Base-by-base conservation (phyloP, 2,329 filamentous ascomycete genomes). In the Albophoma yamanashiensis region DNA sequence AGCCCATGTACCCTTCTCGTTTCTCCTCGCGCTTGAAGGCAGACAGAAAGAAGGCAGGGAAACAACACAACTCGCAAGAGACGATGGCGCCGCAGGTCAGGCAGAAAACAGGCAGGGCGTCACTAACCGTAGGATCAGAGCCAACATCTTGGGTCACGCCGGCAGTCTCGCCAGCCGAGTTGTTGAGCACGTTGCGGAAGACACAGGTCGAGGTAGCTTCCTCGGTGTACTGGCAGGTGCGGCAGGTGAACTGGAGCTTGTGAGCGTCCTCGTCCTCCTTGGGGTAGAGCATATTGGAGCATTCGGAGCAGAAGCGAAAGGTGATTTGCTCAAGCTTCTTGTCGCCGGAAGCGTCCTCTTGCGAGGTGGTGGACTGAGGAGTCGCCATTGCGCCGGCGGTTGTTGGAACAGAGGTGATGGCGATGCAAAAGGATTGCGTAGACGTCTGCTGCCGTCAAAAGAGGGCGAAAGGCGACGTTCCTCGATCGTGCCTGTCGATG, bases 301-400 rank as follows among this genome's bases (percentile, higher is more conserved):
- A 99, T 82, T 99, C 94, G 68, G 91, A 92, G 80, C 94, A 99
- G 82, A 99, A 99, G 70, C 91, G 89, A 77, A 97, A 99, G 56
- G 91, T 92, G 75, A 97, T 92, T 75, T 96, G 91, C 76, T 93
- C 87, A 65, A 80, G 78, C 66, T 79, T 79, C 69, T 80, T 81
- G 68, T 81, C 78, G 61, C 70, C 74, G 57, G 71, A 69, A 27
- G 72, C 70, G 64, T 69, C 74, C 55, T 78, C 76, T 64, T 77
- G 69, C 39, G 75, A 75, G 59, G 72, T 71, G 55, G 76, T 81
- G 36, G 82, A 80, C 63, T 80, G 77, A 39, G 84, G 84, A 14
- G 83, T 81, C 36, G 84, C 79, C 85, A 87, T 87, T 47, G 31
- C 11, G 20, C 12, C 60, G 62, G 62, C 60, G 40, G 58, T 60